Evolutionary conservation across 2,329 filamentous ascomycete species (phyloP), one percentile per base, ranked within the genome.

Genomic region (Sclerotiophoma versabilis): DNA sequence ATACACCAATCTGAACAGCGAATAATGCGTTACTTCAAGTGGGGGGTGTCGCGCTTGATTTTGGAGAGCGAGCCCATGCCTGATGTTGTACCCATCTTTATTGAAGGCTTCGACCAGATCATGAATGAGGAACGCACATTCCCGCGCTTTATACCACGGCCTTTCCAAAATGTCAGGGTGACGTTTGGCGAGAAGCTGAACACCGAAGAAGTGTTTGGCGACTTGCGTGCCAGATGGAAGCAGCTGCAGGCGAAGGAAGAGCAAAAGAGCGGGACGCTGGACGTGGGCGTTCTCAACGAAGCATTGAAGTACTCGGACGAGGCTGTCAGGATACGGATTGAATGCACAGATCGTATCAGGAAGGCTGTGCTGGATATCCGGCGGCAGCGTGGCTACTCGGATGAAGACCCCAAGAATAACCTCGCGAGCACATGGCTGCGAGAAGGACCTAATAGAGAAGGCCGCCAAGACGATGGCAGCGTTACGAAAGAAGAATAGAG

Each of bases 21-120:
- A 65, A 86, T 88, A 7, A 88, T 98, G 81, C 89, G 95, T 25
- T 99, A 99, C 78, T 98, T 98, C 84, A 97, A 96, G 79, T 99
- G 95, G 95, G 95, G 95, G 1, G 83, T 98, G 1, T 92, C 93
- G 6, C 86, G 95, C 2, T 82, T 98, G 53, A 95, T 99, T 53
- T 85, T 99, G 39, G 95, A 99, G 75, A 86, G 89, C 39, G 90
- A 93, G 42, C 91, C 92, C 3, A 87, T 90, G 58, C 95, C 95
- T 0, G 91, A 96, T 63, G 84, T 99, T 17, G 84, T 99, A 29
- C 92, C 95, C 36, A 93, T 99, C 77, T 99, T 96, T 81, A 88
- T 98, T 43, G 91, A 97, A 68, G 95, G 95, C 23, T 90, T 90
- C 14, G 90, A 97, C 71, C 78, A 89, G 54, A 82, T 96, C 63